Evolutionary conservation across 2,329 filamentous ascomycete species (phyloP).

Genomic region (Magnaporthiopsis incrustans): DNA sequence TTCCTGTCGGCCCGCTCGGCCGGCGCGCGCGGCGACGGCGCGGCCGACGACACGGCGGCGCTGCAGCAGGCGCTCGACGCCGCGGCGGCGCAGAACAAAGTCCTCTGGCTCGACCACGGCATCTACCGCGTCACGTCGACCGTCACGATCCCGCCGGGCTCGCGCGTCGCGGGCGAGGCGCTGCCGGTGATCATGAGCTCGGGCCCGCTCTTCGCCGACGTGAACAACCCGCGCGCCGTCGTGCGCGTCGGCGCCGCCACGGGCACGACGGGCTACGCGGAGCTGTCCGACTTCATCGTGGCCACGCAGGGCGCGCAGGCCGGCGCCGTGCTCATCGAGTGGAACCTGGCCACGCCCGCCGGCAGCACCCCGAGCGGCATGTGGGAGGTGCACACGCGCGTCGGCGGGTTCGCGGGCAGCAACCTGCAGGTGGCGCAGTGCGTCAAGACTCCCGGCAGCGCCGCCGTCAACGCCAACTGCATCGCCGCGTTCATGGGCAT

Average conservation of each 20-base stretch:
- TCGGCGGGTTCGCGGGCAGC: constrained; percentile 63
- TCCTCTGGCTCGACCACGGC: constrained; percentile 50
- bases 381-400: constrained; percentile 70
- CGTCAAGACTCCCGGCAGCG: constrained; percentile 38
- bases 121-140: constrained; percentile 43
- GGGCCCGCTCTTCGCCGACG: constrained; percentile 48
- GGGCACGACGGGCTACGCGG: constrained; percentile 56
- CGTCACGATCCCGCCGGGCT: constrained; percentile 34
- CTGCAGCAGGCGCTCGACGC: constrained; percentile 48
- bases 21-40: constrained; percentile 39
- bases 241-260: constrained; percentile 47
- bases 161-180: constrained; percentile 50
- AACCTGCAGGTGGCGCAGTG: constrained; percentile 60
- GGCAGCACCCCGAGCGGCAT: constrained; percentile 37
- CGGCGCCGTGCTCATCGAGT: constrained; percentile 64
- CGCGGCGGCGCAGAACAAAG: constrained; percentile 37
- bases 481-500: constrained; percentile 31
- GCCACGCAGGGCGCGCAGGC: constrained; percentile 56
- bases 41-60: constrained; percentile 50
- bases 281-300: constrained; percentile 67
- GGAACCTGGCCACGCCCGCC: constrained; percentile 49
- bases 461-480: constrained; percentile 21
- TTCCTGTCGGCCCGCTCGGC: constrained; percentile 43
- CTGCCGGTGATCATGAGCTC: constrained; percentile 43
- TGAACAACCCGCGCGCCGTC: constrained; percentile 52